These are phyloP conservation scores for Zoysia matrella DNA, from an alignment of 202 grass and related monocot genomes.

Conservation along the genomic window DNA sequence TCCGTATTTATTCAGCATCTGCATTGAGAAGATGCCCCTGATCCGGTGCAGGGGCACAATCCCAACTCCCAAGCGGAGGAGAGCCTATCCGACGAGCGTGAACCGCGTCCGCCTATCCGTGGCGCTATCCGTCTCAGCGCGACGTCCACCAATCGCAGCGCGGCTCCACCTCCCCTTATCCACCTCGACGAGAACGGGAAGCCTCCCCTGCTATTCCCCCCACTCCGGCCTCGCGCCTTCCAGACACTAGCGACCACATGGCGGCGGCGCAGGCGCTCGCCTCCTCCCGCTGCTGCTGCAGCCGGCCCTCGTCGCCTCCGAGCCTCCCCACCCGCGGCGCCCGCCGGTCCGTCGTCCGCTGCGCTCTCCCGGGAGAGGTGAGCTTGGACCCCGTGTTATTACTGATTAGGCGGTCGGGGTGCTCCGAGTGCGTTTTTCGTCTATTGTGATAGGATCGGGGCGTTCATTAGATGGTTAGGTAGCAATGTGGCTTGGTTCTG, in stretches of 20 bases:
- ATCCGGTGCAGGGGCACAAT: no score
- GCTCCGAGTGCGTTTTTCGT: neutral
- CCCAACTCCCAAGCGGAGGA: no score
- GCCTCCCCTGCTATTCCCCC: neutral
- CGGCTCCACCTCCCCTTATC: constrained; percentile 39
- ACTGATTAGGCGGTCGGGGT: neutral
- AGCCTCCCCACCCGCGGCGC: neutral
- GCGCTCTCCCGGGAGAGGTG: constrained; percentile 46
- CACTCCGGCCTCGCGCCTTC: neutral
- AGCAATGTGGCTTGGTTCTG: constrained; percentile 22
- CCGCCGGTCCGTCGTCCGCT: constrained; percentile 35
- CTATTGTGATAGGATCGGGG: neutral
- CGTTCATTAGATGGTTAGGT: neutral
- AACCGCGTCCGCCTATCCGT: neutral
- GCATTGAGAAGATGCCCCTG: no score
- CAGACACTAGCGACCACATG: constrained; percentile 39
- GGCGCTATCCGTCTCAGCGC: constrained; percentile 42
- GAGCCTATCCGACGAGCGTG: no score
- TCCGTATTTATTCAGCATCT: no score
- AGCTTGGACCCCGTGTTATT: neutral
- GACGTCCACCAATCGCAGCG: constrained; percentile 42
- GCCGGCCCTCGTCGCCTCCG: constrained; percentile 25
- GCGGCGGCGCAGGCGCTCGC: constrained; percentile 47
- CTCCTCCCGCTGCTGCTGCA: constrained; percentile 54
- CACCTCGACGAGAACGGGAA: constrained; percentile 3